Evolutionary conservation across 2,329 filamentous ascomycete genomes (phyloP).

Genomic region (Trichoderma pleuroti): DNA sequence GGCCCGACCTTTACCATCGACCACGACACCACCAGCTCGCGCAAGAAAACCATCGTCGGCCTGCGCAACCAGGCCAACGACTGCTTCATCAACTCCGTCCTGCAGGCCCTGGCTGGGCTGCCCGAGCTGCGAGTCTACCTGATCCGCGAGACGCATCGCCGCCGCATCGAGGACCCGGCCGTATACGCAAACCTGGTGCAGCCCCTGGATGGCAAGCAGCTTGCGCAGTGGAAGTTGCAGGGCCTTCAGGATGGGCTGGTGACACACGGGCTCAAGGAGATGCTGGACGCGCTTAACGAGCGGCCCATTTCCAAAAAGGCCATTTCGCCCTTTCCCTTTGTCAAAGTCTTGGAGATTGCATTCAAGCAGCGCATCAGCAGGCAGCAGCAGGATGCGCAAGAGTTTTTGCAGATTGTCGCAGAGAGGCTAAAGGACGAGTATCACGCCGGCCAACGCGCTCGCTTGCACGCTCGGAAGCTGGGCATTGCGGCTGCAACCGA

Average conservation of each 20-base stretch:
- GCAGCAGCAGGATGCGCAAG: conserved; percentile 95
- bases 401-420: conserved; percentile 90
- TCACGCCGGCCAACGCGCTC: conserved; percentile 74
- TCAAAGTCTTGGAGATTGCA: conserved; percentile 75
- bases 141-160: conserved; percentile 84
- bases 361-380: conserved; percentile 89
- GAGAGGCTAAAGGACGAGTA: conserved; percentile 94
- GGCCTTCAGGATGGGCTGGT: conserved; percentile 77
- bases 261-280: conserved; percentile 83
- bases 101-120: conserved; percentile 88
- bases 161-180: conserved; percentile 71
- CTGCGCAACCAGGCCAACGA: conserved; percentile 90
- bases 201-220: conserved; percentile 37
- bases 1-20: conserved; percentile 96
- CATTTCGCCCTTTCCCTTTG: conserved; percentile 81
- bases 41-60: conserved; percentile 86
- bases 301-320: conserved; percentile 91
- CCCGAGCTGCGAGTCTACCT: conserved; percentile 87
- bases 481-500: conserved; percentile 21
- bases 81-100: conserved; percentile 93
- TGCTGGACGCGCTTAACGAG: conserved; percentile 89
- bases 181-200: conserved; percentile 66
- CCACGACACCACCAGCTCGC: conserved; percentile 62
- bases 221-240: conserved; percentile 59
- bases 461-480: conserved; percentile 50